Percentiles rank a stretch among this genome's conserved stretches.
These are phyloP conservation scores for Pseudopediastrum boryanum DNA, from an alignment of 139 green algal species.

Conservation along the genomic window DNA sequence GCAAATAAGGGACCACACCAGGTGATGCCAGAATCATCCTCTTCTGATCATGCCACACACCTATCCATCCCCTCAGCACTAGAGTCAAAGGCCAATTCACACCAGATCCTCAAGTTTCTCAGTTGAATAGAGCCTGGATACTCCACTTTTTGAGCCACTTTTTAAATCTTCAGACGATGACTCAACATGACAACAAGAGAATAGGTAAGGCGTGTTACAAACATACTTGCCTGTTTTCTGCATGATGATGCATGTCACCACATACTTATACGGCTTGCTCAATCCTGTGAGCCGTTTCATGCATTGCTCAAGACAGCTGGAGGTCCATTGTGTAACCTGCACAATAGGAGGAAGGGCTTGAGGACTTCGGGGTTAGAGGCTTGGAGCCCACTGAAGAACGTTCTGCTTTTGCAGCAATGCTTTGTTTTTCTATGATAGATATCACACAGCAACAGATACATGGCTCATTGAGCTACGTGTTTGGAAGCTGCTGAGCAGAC, in stretches of 20 bases:
- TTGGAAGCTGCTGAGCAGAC: no score
- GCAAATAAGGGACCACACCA: no score
- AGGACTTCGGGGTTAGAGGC: neutral
- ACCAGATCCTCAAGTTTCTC: no score
- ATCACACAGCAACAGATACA: no score
- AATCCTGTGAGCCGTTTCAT: conserved; percentile 73
- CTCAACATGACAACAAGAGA: neutral
- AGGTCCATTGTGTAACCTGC: conserved; percentile 82
- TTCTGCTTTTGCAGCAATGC: no score
- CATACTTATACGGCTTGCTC: conserved; percentile 87
- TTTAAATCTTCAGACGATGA: neutral
- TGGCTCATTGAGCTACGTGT: no score
- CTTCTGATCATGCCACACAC: neutral
- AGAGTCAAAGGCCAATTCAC: neutral
- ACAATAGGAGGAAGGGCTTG: neutral
- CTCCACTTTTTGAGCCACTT: no score
- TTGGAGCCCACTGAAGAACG: neutral
- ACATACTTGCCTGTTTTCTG: conserved; percentile 73
- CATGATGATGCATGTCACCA: conserved; percentile 81
- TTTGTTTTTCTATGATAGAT: no score
- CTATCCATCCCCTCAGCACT: neutral
- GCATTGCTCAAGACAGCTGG: conserved; percentile 68
- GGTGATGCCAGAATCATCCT: no score
- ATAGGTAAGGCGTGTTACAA: neutral
- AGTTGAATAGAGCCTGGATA: no score